A percentile compares a stretch with the other conserved stretches of the same genome.
Evolutionary conservation across 1,284 basidiomycete species (phyloP).

Genomic region (Rhizoctonia solani): DNA sequence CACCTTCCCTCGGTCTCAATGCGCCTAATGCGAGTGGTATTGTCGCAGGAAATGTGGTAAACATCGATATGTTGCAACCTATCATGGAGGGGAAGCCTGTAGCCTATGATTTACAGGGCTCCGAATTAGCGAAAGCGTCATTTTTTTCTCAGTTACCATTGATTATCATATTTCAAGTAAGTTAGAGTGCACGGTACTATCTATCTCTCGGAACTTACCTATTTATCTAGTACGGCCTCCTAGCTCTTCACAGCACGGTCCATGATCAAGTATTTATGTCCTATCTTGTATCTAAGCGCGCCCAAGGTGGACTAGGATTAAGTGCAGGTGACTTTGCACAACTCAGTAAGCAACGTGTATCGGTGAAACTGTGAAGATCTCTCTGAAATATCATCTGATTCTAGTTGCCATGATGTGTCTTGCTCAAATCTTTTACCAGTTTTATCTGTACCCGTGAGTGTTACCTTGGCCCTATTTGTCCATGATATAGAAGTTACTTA

Average conservation of each 20-base stretch:
- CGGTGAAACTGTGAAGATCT: neutral
- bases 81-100: conserved; percentile 28
- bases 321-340: conserved; percentile 80
- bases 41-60: neutral
- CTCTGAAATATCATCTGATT: conserved; percentile 36
- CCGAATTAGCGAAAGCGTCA: neutral
- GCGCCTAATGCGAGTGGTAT: too few species aligned
- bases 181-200: neutral
- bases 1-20: conserved; percentile 11
- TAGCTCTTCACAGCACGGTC: conserved; percentile 54
- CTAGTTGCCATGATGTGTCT: conserved; percentile 39
- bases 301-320: conserved; percentile 74
- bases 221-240: conserved; percentile 14
- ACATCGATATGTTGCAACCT: conserved; percentile 14
- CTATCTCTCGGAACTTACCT: neutral
- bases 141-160: conserved; percentile 54
- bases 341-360: conserved; percentile 58
- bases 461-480: conserved; percentile 38
- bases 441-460: conserved; percentile 76
- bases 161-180: conserved; percentile 73
- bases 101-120: neutral
- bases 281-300: conserved; percentile 62
- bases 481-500: conserved; percentile 42
- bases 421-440: conserved; percentile 42
- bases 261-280: conserved; percentile 84